A percentile compares a stretch with the other conserved stretches of the same genome.
These are phyloP conservation scores for Tuctoria greenei DNA, from an alignment of 176 grass and related monocot genomes.

Conservation along the genomic window DNA sequence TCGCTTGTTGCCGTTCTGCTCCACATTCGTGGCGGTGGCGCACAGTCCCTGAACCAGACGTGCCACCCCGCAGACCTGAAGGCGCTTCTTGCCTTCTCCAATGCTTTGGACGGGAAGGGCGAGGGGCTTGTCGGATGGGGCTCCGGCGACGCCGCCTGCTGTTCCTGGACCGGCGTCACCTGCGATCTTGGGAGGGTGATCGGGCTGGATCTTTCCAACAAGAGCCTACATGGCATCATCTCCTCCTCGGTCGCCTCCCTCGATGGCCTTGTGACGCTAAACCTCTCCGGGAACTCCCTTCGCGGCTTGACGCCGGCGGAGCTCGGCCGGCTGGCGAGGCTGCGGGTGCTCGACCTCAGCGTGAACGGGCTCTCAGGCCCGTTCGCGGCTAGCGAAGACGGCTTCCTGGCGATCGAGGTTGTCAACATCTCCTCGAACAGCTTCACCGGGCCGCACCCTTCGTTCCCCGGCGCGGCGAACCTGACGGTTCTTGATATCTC, in stretches of 20 bases:
- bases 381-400: slow-evolving; percentile 43
- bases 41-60: slow-evolving; percentile 40
- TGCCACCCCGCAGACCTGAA: slow-evolving; percentile 57
- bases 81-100: slow-evolving; percentile 49
- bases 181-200: slow-evolving; percentile 59
- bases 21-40: slow-evolving; percentile 23
- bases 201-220: slow-evolving; percentile 63
- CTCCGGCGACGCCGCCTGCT: slow-evolving; percentile 47
- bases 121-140: slow-evolving; percentile 50
- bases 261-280: slow-evolving; percentile 43
- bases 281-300: slow-evolving; percentile 69
- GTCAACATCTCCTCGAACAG: slow-evolving; percentile 77
- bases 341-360: slow-evolving; percentile 81
- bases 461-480: slow-evolving; percentile 46
- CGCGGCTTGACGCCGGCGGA: slow-evolving; percentile 31
- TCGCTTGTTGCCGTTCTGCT: slow-evolving; percentile 32
- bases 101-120: slow-evolving; percentile 39
- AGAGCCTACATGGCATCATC: slow-evolving; percentile 55
- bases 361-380: slow-evolving; percentile 56
- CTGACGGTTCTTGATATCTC: slow-evolving; percentile 58
- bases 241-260: slow-evolving; percentile 50
- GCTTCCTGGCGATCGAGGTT: slow-evolving; percentile 51
- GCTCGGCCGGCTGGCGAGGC: slow-evolving; percentile 38
- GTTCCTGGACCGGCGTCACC: slow-evolving; percentile 65
- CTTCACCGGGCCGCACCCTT: slow-evolving; percentile 62